Evolutionary conservation across 2,329 filamentous ascomycete species (phyloP), one percentile per base, ranked within the genome.

Genomic region (Aspergillus cejpii): DNA sequence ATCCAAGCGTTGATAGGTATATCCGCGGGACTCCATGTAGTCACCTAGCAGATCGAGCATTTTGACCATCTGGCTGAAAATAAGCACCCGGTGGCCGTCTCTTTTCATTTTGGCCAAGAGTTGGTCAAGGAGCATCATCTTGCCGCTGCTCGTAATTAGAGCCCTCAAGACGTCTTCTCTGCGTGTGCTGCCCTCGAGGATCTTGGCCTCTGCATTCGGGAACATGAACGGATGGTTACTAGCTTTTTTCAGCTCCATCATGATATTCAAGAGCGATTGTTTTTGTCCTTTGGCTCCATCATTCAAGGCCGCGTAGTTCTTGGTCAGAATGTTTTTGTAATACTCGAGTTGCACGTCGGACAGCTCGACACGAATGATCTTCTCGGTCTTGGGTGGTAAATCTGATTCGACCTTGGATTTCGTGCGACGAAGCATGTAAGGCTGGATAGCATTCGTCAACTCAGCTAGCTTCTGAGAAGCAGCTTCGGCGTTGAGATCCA

Each of bases 161-260:
- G 87, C 87, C 63, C 94, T 92, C 57, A 98, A 79, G 51, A 89
- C 81, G 62, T 97, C 92, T 60, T 97, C 91, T 23, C 90, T 85
- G 15, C 86, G 83, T 42, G 79, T 78, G 58, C 84, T 89, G 11
- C 87, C 88, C 48, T 80, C 83, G 40, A 97, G 70, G 10, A 97
- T 87, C 55, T 85, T 87, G 46, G 94, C 87, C 63, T 98, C 92
- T 2, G 89, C 91, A 51, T 89, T 90, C 2, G 87, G 85, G 57
- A 98, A 97, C 84, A 98, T 94, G 71, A 96, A 94, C 1, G 92
- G 91, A 62, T 98, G 92, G 60, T 98, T 98, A 71, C 91, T 97
- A 64, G 92, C 89, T 69, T 98, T 98, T 74, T 98, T 98, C 60
- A 98, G 69, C 67, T 98, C 92, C 92, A 98, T 98, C 81, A 98